Conservation (phyloP, 768 basidiomycete genomes). For the Lentinula sp. region DNA sequence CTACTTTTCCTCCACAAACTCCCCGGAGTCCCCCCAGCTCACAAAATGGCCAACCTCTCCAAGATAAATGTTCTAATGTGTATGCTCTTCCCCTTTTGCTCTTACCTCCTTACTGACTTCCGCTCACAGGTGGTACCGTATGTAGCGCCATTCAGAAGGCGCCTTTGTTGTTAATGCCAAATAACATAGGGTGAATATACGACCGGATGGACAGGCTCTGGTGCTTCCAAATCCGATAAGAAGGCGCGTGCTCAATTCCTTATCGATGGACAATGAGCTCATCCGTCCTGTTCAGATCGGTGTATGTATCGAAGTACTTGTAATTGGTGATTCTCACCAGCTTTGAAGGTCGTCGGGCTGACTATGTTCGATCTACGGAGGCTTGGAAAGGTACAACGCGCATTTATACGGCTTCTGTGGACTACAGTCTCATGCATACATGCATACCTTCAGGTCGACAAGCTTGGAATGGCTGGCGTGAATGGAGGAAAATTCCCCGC, state of each 20-base stretch:
- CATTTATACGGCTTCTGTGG: neutral
- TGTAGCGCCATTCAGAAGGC: constrained; percentile 8
- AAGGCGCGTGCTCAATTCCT: constrained; percentile 46
- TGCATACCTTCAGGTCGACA: constrained; percentile 42
- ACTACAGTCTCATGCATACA: neutral
- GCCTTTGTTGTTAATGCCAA: neutral
- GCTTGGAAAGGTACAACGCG: constrained; percentile 54
- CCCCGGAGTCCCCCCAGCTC: neutral
- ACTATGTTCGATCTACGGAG: constrained; percentile 88
- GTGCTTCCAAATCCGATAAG: constrained; percentile 94
- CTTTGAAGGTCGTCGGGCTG: constrained; percentile 71
- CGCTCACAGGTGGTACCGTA: constrained; percentile 30
- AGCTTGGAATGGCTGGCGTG: constrained; percentile 84
- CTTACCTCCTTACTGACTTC: constrained; percentile 6
- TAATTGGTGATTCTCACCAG: constrained; percentile 9
- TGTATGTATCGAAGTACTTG: constrained; percentile 31
- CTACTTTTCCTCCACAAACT: neutral
- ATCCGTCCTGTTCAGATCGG: constrained; percentile 45
- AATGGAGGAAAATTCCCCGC: constrained; percentile 85
- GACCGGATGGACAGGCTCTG: constrained; percentile 88
- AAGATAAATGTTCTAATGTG: constrained; percentile 79
- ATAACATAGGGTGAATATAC: constrained; percentile 75
- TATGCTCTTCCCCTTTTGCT: constrained; percentile 23
- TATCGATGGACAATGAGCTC: neutral
- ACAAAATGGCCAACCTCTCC: constrained; percentile 15